Evolutionary conservation across 208 protist species (phyloP), one percentile per base, ranked within the genome.

Genomic region (Crithidia bombi): DNA sequence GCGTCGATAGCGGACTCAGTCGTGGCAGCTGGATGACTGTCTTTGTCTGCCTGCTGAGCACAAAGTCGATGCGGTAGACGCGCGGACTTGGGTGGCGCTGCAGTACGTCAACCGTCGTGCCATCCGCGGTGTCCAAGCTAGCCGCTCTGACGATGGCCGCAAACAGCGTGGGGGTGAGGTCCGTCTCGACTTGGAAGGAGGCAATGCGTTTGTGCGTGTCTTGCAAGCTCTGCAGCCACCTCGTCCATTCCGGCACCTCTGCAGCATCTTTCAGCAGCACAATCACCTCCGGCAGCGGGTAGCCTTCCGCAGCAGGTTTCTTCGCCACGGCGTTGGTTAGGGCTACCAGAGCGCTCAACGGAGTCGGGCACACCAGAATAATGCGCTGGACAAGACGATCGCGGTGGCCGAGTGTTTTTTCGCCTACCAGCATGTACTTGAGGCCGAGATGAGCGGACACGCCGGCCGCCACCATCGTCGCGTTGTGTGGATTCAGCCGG

Each of bases 61-160:
- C 73, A 76, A 96, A 93, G 71, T 91, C 87, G 38, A 96, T 84
- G 28, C 85, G 82, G 73, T 87, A 96, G 23, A 94, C 80, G 6
- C 81, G 82, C 19, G 85, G 85, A 4, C 36, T 59, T 19, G 64
- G 57, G 56, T 81, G 85, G 28, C 83, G 90, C 25, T 69, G 72
- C 32, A 75, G 58, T 17, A 70, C 43, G 36, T 90, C 83, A 12
- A 86, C 75, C 9, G 49, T 56, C 12, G 85, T 83, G 57, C 85
- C 87, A 56, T 93, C 87, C 12, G 85, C 55, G 25, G 30, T 43
- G 26, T 71, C 50, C 26, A 68, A 35, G 4, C 56, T 52, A 14
- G 79, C 78, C 49, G 78, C 79, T 32, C 77, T 57, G n/a, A 69
- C 71, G 23, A 95, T 43, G 23, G 82, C 82, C 2, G 77, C 77